A percentile compares a stretch with the other conserved stretches of the same genome.
Conservation (phyloP, 768 basidiomycete genomes). For the Russula olivacea region DNA sequence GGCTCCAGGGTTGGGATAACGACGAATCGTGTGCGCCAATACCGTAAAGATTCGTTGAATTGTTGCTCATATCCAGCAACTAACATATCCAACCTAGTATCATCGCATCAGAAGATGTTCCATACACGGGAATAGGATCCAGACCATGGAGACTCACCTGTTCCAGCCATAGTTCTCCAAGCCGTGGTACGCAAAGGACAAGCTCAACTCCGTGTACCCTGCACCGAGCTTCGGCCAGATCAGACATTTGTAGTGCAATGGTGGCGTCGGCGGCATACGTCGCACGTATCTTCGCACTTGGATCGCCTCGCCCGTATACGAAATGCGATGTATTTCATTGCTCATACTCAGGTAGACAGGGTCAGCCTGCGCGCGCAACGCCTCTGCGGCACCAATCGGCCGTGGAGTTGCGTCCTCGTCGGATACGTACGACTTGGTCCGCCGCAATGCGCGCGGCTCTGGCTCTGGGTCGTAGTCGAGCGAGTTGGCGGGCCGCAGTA, state of each 20-base stretch:
- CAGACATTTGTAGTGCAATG: conserved; percentile 77
- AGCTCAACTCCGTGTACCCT: conserved; percentile 75
- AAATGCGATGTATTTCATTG: conserved; percentile 91
- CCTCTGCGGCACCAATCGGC: conserved; percentile 59
- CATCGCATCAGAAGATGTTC: conserved; percentile 1
- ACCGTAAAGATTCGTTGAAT: conserved; percentile 76
- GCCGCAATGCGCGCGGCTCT: conserved; percentile 34
- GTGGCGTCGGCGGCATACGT: conserved; percentile 54
- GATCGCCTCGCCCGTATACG: conserved; percentile 86
- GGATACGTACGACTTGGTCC: conserved; percentile 51
- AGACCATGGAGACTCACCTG: conserved; percentile 41
- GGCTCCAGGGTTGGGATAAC: conserved; percentile 81
- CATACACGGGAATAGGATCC: neutral
- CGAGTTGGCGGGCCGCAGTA: conserved; percentile 45
- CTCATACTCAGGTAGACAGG: conserved; percentile 91
- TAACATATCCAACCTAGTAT: conserved; percentile 70
- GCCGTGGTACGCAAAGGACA: conserved; percentile 71
- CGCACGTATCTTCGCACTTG: conserved; percentile 84
- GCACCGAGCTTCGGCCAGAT: conserved; percentile 91
- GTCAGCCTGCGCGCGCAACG: conserved; percentile 51
- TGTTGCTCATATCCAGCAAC: conserved; percentile 77
- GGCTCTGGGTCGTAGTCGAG: conserved; percentile 32
- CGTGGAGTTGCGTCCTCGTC: conserved; percentile 51
- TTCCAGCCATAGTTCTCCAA: conserved; percentile 86
- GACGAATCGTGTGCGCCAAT: conserved; percentile 92